Evolutionary conservation across 1,284 basidiomycete genomes (phyloP).

Genomic region (Polyporus tsugae): DNA sequence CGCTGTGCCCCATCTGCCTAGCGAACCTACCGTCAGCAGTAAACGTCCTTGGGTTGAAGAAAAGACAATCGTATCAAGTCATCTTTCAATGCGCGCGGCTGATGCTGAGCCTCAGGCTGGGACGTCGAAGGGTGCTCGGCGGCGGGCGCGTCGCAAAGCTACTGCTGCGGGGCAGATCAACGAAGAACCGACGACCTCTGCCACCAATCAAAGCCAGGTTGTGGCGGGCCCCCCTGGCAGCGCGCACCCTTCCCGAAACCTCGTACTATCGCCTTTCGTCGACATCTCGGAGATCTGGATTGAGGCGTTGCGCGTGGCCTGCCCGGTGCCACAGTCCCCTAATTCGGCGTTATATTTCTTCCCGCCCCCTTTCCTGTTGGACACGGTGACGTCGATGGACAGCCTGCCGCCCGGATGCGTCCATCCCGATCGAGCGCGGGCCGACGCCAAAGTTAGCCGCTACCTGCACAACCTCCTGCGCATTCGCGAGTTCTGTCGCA

Average conservation of each 20-base stretch:
- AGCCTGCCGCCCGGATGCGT: neutral
- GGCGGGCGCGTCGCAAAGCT: too few species aligned
- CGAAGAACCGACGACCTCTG: too few species aligned
- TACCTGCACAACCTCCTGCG: slow-evolving; percentile 19
- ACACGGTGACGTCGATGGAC: neutral
- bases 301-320: neutral
- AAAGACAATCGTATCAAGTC: neutral
- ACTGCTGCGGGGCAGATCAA: too few species aligned
- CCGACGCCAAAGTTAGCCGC: slow-evolving; percentile 5
- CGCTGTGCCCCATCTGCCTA: neutral
- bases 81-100: neutral
- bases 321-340: neutral
- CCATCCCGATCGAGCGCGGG: neutral
- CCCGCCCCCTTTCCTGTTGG: slow-evolving; percentile 15
- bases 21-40: neutral
- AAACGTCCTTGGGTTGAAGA: neutral
- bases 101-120: too few species aligned
- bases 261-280: neutral
- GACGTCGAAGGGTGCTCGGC: too few species aligned
- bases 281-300: neutral
- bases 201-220: too few species aligned
- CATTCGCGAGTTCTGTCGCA: slow-evolving; percentile 18
- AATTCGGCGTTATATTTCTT: slow-evolving; percentile 13
- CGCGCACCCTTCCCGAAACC: neutral
- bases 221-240: too few species aligned